phyloP scores from a whole-genome alignment of 495 filamentous ascomycete genomes.

The Aspergillus kassunensis region DNA sequence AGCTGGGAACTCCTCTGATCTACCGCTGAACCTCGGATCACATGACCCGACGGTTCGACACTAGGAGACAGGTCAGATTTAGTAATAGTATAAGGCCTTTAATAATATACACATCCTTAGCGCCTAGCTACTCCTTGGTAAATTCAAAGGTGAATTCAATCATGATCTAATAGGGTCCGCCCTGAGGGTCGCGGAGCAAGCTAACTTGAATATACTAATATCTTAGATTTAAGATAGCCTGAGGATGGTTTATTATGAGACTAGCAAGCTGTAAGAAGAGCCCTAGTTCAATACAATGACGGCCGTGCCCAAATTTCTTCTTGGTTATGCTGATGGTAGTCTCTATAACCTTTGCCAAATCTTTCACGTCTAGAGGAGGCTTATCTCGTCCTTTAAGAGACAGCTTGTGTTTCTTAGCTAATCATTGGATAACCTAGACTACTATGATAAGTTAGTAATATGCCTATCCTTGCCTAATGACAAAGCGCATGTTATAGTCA shows the following conservation, averaged over 20 bases:
- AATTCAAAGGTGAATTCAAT: conserved; percentile 35
- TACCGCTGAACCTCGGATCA: conserved; percentile 35
- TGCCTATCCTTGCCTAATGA: no score
- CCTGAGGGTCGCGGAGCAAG: conserved; percentile 28
- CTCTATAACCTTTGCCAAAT: conserved; percentile 23
- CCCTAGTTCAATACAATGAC: conserved; percentile 22
- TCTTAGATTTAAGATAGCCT: conserved; percentile 24
- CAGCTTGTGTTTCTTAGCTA: conserved; percentile 22
- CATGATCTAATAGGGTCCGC: conserved; percentile 25
- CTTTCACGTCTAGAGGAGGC: conserved; percentile 23
- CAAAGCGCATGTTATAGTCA: no score
- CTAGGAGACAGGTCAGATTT: conserved; percentile 16
- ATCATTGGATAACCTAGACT: conserved; percentile 17
- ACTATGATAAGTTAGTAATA: conserved; percentile 5
- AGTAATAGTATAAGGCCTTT: conserved; percentile 7
- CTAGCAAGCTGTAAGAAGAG: conserved; percentile 28
- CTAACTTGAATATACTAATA: conserved; percentile 29
- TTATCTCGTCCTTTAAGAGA: conserved; percentile 23
- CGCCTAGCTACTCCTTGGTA: conserved; percentile 28
- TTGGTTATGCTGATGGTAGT: conserved; percentile 26
- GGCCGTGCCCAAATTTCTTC: conserved; percentile 23
- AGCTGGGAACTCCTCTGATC: no score
- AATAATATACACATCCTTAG: conserved; percentile 27
- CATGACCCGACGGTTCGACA: conserved; percentile 30
- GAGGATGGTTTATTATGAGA: conserved; percentile 24